Conservation (phyloP, 306 rosid species). For the Cucurbita moschata region DNA sequence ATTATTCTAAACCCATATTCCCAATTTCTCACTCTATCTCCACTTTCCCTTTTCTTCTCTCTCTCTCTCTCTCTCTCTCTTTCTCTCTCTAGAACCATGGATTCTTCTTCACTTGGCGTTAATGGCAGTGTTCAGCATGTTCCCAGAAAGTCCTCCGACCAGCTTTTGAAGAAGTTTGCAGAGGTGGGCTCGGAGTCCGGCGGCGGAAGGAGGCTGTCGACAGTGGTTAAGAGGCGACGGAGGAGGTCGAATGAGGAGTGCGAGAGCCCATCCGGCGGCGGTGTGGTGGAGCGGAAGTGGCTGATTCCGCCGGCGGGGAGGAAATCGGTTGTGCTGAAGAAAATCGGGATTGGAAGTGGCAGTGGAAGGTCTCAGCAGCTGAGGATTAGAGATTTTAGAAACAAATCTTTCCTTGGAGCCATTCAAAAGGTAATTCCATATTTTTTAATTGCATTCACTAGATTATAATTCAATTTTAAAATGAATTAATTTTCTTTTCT, state of each 20-base stretch:
- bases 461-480: too few relatives aligned
- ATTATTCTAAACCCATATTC: background rate
- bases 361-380: conserved; percentile 24
- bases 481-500: too few relatives aligned
- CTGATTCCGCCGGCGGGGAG: conserved; percentile 34
- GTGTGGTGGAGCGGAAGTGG: conserved; percentile 40
- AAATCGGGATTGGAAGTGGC: conserved; percentile 27
- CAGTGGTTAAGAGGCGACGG: conserved; percentile 15
- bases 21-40: background rate
- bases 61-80: background rate
- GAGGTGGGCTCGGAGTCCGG: conserved; percentile 14
- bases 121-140: conserved; percentile 38
- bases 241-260: conserved; percentile 16
- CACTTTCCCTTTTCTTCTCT: background rate
- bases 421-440: conserved; percentile 42
- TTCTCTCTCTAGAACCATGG: conserved; percentile 18
- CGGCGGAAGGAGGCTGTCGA: conserved; percentile 9
- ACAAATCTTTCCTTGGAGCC: conserved; percentile 47
- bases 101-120: conserved; percentile 7
- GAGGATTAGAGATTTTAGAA: conserved; percentile 39
- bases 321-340: conserved; percentile 30
- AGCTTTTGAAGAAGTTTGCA: conserved; percentile 65
- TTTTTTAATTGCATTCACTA: too few relatives aligned
- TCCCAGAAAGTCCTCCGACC: conserved; percentile 64
- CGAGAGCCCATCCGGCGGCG: conserved; percentile 22